Evolutionary conservation across 1,139 yeast species (phyloP).

Genomic region (Magnusiomyces magnusii): DNA sequence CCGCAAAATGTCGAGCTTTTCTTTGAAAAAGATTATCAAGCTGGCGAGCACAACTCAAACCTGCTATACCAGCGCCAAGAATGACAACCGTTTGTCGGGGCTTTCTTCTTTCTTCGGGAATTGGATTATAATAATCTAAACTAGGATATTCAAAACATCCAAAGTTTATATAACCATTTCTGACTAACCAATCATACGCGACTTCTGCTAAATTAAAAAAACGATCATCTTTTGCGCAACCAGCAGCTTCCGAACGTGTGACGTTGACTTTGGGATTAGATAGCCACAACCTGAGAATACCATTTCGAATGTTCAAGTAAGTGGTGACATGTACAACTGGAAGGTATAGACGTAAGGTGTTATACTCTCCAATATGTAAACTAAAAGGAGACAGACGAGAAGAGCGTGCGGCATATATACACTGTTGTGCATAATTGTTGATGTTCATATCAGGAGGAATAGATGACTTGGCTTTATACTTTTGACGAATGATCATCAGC

Average conservation of each 20-base stretch:
- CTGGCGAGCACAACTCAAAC: conserved; percentile 39
- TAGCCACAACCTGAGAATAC: conserved; percentile 39
- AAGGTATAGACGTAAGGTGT: conserved; percentile 31
- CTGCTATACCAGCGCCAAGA: conserved; percentile 41
- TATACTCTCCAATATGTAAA: conserved; percentile 34
- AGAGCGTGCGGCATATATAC: conserved; percentile 38
- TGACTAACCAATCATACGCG: conserved; percentile 38
- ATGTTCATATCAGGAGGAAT: conserved; percentile 35
- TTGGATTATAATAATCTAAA: conserved; percentile 15
- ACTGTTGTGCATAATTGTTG: conserved; percentile 36
- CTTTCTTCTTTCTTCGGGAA: conserved; percentile 25
- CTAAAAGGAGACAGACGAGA: conserved; percentile 36
- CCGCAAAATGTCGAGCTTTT: conserved; percentile 31
- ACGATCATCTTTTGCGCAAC: conserved; percentile 38
- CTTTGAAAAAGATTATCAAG: conserved; percentile 33
- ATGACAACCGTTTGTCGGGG: conserved; percentile 36
- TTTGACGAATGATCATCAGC: conserved; percentile 21
- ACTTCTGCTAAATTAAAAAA: conserved; percentile 37
- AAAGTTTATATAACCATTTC: conserved; percentile 39
- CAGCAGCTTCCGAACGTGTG: conserved; percentile 39
- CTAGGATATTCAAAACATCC: conserved; percentile 36
- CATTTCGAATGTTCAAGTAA: conserved; percentile 38
- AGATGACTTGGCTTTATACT: conserved; percentile 36
- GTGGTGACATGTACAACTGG: conserved; percentile 37
- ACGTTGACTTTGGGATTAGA: conserved; percentile 39